Evolutionary conservation across 345 rosid species (phyloP), one percentile per base, ranked within the genome.

Genomic region (Melaleuca quinquenervia): DNA sequence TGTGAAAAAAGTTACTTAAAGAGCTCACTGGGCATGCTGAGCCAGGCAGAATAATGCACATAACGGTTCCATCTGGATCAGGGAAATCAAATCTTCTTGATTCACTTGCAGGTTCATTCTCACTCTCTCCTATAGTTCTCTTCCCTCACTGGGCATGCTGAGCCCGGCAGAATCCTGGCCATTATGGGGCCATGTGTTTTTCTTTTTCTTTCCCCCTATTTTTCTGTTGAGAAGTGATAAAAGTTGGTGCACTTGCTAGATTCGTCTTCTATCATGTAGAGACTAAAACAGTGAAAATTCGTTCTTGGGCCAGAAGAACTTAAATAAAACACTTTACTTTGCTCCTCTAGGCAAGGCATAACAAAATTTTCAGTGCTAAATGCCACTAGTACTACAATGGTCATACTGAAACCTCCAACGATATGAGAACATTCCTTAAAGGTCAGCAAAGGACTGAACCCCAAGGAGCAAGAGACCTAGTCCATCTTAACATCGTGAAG

Each of bases 1-100:
- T 18, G 91, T 96, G 6, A 92, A 89, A 89, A 85, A 91, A 94
- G 89, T 89, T 97, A 90, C 94, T 97, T 60, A 94, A 93, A 52
- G 95, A 98, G 82, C 94, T 96, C 53, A 87, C 86, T 85, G 99
- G 99, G 11, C 92, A 83, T 85, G 99, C 98, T 82, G 98, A 97
- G 89, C 98, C 98, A n/a, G 98, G 98, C 24, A 90, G 97, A 86
- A 94, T 95, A 90, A 91, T 94, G 98, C 98, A 98, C 53, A 94
- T 97, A 55, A 95, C 96, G 98, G 99, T 98, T 84, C 99, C 99
- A 45, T 95, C 99, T 16, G 99, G 98, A 3, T 96, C 98, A 13
- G 99, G 99, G 54, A 95, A 95, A 92, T 92, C 98, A 26, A 96
- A 98, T 24, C 99, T 96, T 86, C 96, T 96, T 75, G 99, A 95